These are phyloP conservation scores for Penicillium longicatenatum DNA, from an alignment of 495 filamentous ascomycete genomes.

Conservation along the genomic window DNA sequence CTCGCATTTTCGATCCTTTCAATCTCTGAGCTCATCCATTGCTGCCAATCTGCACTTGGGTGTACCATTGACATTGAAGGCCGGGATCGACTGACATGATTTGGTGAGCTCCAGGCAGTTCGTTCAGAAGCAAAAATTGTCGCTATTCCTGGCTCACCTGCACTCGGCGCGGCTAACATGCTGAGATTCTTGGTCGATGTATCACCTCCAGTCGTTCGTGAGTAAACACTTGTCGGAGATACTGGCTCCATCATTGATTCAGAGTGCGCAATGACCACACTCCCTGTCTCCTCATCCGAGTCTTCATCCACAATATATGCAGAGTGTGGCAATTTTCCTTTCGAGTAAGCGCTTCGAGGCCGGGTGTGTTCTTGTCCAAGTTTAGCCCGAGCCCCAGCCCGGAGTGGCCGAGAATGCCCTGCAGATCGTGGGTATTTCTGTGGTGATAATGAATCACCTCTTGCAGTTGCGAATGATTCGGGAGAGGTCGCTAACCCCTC, in stretches of 20 bases:
- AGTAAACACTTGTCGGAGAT: constrained; percentile 56
- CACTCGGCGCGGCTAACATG: constrained; percentile 11
- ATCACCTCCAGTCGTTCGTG: constrained; percentile 52
- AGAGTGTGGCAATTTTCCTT: neutral
- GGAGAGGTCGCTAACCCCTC: constrained; percentile 34
- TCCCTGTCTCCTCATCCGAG: constrained; percentile 24
- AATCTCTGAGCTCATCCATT: constrained; percentile 51
- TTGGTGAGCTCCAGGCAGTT: constrained; percentile 40
- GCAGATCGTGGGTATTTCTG: constrained; percentile 9
- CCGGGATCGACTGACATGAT: constrained; percentile 14
- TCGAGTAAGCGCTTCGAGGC: neutral
- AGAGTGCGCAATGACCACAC: constrained; percentile 21
- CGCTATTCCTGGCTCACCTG: constrained; percentile 40
- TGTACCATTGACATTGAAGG: constrained; percentile 1
- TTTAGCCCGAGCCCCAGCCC: neutral
- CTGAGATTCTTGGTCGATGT: constrained; percentile 30
- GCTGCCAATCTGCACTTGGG: constrained; percentile 47
- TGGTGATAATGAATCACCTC: constrained; percentile 27
- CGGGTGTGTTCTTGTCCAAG: constrained; percentile 4
- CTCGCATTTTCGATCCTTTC: constrained; percentile 37
- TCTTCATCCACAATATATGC: constrained; percentile 12
- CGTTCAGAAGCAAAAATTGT: constrained; percentile 47
- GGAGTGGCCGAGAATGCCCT: constrained; percentile 2
- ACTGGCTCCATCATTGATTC: constrained; percentile 10
- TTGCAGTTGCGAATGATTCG: constrained; percentile 35